These are phyloP conservation scores for Lentithecium fluviatile DNA, from an alignment of 495 filamentous ascomycete species.

Conservation along the genomic window DNA sequence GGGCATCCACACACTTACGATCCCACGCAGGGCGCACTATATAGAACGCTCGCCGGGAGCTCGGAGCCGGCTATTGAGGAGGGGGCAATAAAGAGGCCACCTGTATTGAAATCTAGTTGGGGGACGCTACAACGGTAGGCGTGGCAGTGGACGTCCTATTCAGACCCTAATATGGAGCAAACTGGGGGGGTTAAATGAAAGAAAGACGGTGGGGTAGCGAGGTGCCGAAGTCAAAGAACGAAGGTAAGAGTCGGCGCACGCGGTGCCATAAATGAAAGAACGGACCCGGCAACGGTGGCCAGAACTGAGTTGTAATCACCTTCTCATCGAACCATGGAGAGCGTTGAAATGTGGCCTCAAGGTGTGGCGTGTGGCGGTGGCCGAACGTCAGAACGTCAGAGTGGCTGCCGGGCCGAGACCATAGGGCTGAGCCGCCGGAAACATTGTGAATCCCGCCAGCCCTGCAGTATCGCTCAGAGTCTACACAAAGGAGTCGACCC, in stretches of 20 bases:
- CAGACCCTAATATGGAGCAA: conserved; percentile 15
- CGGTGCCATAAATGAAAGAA: conserved; percentile 9
- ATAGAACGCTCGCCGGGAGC: conserved; percentile 3
- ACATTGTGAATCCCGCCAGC: no score
- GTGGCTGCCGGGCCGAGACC: neutral
- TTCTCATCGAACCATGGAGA: conserved; percentile 10
- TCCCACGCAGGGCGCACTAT: conserved; percentile 1
- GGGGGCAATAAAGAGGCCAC: conserved; percentile 27
- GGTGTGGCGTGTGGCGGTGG: conserved; percentile 11
- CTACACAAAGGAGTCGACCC: no score
- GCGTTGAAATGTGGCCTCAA: conserved; percentile 24
- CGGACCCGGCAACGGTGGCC: neutral
- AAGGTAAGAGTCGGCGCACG: neutral
- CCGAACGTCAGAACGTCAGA: no score
- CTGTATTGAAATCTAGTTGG: conserved; percentile 25
- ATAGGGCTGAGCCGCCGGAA: conserved; percentile 1
- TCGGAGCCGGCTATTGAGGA: conserved; percentile 13
- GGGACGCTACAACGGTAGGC: neutral
- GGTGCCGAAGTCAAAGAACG: conserved; percentile 12
- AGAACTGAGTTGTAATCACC: conserved; percentile 24
- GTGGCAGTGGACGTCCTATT: conserved; percentile 9
- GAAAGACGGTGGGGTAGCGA: conserved; percentile 5
- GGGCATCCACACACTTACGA: conserved; percentile 29
- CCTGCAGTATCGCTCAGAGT: no score
- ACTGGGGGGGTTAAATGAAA: conserved; percentile 17